Evolutionary conservation across 2,329 filamentous ascomycete genomes (phyloP).

Genomic region (Aspergillus terreus): DNA sequence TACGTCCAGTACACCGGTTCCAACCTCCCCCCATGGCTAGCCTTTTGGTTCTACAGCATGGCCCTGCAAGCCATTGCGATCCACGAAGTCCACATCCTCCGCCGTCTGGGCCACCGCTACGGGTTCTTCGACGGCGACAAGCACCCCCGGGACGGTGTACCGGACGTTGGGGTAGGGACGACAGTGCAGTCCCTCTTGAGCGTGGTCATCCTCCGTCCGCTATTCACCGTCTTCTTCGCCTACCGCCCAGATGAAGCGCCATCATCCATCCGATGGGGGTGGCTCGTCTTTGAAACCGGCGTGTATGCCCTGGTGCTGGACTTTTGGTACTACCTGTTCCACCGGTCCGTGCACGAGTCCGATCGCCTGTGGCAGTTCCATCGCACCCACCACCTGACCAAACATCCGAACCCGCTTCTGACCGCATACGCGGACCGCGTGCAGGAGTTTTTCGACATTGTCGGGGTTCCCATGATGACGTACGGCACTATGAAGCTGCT

Average conservation of each 20-base stretch:
- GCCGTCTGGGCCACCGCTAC: slow-evolving; percentile 34
- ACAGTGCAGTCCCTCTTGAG: slow-evolving; percentile 31
- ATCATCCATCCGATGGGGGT: slow-evolving; percentile 26
- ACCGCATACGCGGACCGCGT: slow-evolving; percentile 42
- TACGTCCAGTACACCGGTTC: slow-evolving; percentile 26
- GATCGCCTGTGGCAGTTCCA: slow-evolving; percentile 42
- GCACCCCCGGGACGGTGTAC: slow-evolving; percentile 43
- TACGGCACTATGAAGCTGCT: slow-evolving; percentile 34
- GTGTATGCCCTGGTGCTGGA: slow-evolving; percentile 43
- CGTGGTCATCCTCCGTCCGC: slow-evolving; percentile 29
- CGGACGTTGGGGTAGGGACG: slow-evolving; percentile 36
- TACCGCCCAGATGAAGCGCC: slow-evolving; percentile 23
- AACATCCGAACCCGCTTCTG: slow-evolving; percentile 43
- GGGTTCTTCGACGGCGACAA: slow-evolving; percentile 46
- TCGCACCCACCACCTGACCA: slow-evolving; percentile 45
- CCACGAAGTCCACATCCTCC: slow-evolving; percentile 37
- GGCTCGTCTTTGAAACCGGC: slow-evolving; percentile 38
- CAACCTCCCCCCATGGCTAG: slow-evolving; percentile 25
- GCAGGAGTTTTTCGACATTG: slow-evolving; percentile 44
- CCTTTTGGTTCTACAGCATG: slow-evolving; percentile 36
- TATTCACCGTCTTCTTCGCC: slow-evolving; percentile 31
- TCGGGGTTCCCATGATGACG: slow-evolving; percentile 38
- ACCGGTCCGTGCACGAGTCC: slow-evolving; percentile 43
- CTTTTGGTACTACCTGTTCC: slow-evolving; percentile 41
- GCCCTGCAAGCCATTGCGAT: slow-evolving; percentile 40